Conservation (phyloP, 1,139 yeast species). For the Diutina sp. region DNA sequence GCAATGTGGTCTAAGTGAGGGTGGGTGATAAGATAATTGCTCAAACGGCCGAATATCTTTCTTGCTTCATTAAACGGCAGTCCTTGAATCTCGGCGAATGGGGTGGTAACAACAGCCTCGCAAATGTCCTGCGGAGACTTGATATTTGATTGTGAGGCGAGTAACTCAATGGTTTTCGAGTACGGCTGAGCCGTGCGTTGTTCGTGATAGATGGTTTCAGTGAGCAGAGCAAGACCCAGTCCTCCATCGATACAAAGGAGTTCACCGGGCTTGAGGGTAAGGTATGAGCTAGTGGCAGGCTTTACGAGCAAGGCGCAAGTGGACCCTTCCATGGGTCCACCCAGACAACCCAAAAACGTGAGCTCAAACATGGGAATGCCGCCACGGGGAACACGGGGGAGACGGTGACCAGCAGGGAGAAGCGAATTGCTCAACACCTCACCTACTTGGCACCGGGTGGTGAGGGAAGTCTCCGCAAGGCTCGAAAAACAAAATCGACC, state of each 20-base stretch:
- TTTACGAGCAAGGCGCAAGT: conserved; percentile 59
- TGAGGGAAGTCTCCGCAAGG: not conserved
- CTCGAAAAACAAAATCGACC: not conserved
- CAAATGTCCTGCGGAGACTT: conserved; percentile 10
- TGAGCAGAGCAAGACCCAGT: conserved; percentile 46
- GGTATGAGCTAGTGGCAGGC: conserved; percentile 31
- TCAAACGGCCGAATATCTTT: conserved; percentile 21
- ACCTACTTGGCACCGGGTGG: not conserved
- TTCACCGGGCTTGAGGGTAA: conserved; percentile 12
- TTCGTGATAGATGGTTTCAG: conserved; percentile 33
- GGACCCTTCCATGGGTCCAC: conserved; percentile 63
- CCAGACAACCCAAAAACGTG: conserved; percentile 60
- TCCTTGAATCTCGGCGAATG: conserved; percentile 2
- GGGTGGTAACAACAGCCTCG: conserved; percentile 9
- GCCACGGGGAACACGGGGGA: not conserved
- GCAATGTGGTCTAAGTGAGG: conserved; percentile 75
- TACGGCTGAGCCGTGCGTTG: not conserved
- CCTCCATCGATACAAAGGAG: conserved; percentile 68
- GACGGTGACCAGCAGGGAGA: not conserved
- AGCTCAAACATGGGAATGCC: conserved; percentile 22
- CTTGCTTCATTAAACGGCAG: conserved; percentile 13
- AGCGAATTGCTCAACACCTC: not conserved
- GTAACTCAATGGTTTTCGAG: conserved; percentile 3
- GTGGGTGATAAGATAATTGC: conserved; percentile 56
- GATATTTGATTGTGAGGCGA: conserved; percentile 17